Evolutionary conservation across 495 filamentous ascomycete species (phyloP).

Genomic region (Lentithecium fluviatile): DNA sequence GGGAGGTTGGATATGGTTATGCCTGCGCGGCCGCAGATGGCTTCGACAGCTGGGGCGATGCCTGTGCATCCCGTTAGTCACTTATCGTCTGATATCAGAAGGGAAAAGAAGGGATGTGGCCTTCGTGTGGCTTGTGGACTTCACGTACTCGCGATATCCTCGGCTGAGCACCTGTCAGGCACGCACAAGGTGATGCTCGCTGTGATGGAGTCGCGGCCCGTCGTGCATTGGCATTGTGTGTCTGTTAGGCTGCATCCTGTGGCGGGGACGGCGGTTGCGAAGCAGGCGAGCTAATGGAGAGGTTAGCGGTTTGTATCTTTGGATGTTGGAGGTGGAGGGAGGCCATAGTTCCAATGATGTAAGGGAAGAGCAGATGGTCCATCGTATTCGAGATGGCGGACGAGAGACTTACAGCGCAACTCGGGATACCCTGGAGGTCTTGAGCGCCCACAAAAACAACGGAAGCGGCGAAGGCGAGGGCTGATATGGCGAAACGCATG

Average conservation of each 20-base stretch:
- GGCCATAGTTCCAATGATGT: too few relatives aligned
- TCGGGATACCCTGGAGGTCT: conserved; percentile 16
- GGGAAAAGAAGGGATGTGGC: background rate
- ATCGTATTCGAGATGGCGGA: background rate
- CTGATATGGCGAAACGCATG: conserved; percentile 30
- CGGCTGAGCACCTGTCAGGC: conserved; percentile 17
- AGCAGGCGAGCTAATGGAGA: conserved; percentile 30
- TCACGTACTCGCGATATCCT: conserved; percentile 35
- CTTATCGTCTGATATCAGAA: background rate
- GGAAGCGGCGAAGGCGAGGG: conserved; percentile 20
- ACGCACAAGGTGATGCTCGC: conserved; percentile 32
- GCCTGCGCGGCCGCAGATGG: conserved; percentile 17
- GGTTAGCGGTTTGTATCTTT: conserved; percentile 1
- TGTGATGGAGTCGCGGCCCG: conserved; percentile 33
- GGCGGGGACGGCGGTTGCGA: conserved; percentile 35
- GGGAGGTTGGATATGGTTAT: conserved; percentile 19
- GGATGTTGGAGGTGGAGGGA: background rate
- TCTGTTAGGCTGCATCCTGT: conserved; percentile 36
- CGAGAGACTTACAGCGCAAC: conserved; percentile 29
- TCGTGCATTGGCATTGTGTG: conserved; percentile 42
- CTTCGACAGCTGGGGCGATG: conserved; percentile 9
- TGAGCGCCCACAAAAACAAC: conserved; percentile 17
- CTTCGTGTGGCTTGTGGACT: background rate
- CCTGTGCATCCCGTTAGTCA: conserved; percentile 7
- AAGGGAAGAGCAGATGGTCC: too few relatives aligned